A percentile compares a stretch with the other conserved stretches of the same genome.
Evolutionary conservation across 306 rosid species (phyloP).

Genomic region (Vigna nakashimae): DNA sequence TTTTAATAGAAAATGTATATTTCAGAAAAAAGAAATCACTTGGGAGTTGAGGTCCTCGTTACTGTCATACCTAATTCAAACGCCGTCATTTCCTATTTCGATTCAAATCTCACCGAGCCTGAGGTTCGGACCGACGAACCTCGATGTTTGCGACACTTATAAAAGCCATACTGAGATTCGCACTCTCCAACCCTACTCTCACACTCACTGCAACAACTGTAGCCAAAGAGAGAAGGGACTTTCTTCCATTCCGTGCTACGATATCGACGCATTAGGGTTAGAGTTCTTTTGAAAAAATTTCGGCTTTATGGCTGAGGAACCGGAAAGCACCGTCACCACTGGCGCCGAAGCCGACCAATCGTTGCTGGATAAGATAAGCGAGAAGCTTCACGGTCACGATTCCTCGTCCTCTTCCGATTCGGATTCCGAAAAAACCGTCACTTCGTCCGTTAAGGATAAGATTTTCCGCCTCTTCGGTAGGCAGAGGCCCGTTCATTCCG

Average conservation of each 20-base stretch:
- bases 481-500: constrained; percentile 67
- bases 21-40: too few species aligned
- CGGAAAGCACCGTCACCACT: constrained; percentile 30
- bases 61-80: not conserved
- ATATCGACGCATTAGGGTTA: constrained; percentile 21
- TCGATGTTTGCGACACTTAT: constrained; percentile 27
- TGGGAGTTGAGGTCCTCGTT: not conserved
- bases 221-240: not conserved
- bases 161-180: constrained; percentile 10
- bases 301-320: constrained; percentile 37
- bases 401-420: constrained; percentile 46
- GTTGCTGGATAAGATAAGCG: constrained; percentile 53
- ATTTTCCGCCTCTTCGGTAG: constrained; percentile 72
- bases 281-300: constrained; percentile 11
- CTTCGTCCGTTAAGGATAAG: constrained; percentile 50
- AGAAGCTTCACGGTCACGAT: constrained; percentile 61
- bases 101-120: constrained; percentile 24
- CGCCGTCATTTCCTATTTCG: constrained; percentile 31
- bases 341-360: constrained; percentile 42
- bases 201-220: not conserved
- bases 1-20: too few species aligned
- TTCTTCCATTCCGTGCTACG: not conserved
- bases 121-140: constrained; percentile 20
- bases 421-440: constrained; percentile 52
- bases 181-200: not conserved